Percentiles rank a stretch among this genome's conserved stretches.
phyloP scores from a whole-genome alignment of 208 protist species.

The Acanthamoeba culbertsoni region DNA sequence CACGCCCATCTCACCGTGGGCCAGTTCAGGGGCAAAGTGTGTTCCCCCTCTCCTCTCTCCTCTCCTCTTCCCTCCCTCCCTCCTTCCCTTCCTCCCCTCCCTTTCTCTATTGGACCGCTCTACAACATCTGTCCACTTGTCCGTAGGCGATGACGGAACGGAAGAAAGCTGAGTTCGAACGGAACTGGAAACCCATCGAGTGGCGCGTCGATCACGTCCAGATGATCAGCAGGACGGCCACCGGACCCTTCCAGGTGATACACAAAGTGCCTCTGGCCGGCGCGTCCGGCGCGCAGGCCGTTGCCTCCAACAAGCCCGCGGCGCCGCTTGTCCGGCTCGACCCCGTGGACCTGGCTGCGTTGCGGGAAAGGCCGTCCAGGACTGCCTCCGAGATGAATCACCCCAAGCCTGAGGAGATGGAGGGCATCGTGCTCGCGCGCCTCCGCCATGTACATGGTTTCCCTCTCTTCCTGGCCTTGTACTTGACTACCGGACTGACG shows the following conservation, averaged over 20 bases:
- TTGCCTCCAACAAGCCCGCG: neutral
- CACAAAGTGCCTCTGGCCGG: constrained; percentile 21
- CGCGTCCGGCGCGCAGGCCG: neutral
- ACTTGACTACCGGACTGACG: too few relatives aligned
- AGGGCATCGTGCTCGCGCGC: neutral
- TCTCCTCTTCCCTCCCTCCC: neutral
- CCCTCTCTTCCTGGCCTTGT: neutral
- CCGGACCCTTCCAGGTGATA: constrained; percentile 27
- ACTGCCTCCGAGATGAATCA: too few relatives aligned
- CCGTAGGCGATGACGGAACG: neutral
- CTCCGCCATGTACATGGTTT: neutral
- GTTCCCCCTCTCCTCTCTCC: neutral
- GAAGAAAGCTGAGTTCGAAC: neutral
- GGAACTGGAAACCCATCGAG: constrained; percentile 34
- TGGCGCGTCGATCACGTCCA: constrained; percentile 14
- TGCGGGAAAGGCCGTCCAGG: too few relatives aligned
- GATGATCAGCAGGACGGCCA: neutral
- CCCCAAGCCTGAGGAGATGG: neutral
- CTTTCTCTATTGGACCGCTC: too few relatives aligned
- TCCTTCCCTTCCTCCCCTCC: too few relatives aligned
- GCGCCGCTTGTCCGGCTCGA: neutral
- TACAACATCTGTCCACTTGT: too few relatives aligned
- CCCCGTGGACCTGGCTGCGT: neutral
- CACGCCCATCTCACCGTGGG: constrained; percentile 76
- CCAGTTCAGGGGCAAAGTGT: constrained; percentile 67